These are phyloP conservation scores for Xylariaceae sp. DNA, from an alignment of 2,329 filamentous ascomycete species.

Conservation along the genomic window DNA sequence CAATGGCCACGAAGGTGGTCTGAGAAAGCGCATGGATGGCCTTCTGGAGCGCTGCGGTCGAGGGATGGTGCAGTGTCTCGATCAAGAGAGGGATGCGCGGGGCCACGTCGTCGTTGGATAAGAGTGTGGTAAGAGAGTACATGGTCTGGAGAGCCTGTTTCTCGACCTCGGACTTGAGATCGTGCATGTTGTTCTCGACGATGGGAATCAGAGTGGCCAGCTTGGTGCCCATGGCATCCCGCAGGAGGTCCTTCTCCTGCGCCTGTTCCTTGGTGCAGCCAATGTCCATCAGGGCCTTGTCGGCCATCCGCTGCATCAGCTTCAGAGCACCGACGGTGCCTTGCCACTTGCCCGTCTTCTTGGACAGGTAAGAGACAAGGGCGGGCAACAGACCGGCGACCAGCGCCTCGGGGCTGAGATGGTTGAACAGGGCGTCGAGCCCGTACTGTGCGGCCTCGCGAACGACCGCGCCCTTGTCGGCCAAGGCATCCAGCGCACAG, in stretches of 20 bases:
- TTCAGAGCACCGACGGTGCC: constrained; percentile 82
- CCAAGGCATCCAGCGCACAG: constrained; percentile 73
- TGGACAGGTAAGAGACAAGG: constrained; percentile 69
- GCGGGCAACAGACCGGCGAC: constrained; percentile 76
- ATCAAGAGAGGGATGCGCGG: constrained; percentile 88
- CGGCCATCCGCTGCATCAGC: constrained; percentile 86
- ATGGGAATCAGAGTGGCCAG: constrained; percentile 84
- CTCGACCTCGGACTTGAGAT: constrained; percentile 80
- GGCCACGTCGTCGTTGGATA: constrained; percentile 95
- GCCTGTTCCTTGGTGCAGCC: constrained; percentile 77
- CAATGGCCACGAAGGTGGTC: constrained; percentile 96
- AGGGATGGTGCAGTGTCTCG: constrained; percentile 93
- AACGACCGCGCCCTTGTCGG: constrained; percentile 85
- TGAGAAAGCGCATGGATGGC: constrained; percentile 94
- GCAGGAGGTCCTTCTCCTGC: constrained; percentile 78
- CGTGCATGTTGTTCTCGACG: constrained; percentile 91
- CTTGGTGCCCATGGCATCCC: constrained; percentile 84
- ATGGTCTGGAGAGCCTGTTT: constrained; percentile 92
- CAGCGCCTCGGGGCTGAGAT: constrained; percentile 75
- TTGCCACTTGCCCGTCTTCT: constrained; percentile 93
- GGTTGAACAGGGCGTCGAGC: constrained; percentile 78
- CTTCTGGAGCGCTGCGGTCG: constrained; percentile 81
- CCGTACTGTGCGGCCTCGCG: constrained; percentile 92
- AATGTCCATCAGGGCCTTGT: constrained; percentile 82
- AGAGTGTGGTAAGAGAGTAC: constrained; percentile 79